A percentile compares a stretch with the other conserved stretches of the same genome.
Conservation (phyloP, 805 yeast species). For the Cyberlindnera galapagoensis region DNA sequence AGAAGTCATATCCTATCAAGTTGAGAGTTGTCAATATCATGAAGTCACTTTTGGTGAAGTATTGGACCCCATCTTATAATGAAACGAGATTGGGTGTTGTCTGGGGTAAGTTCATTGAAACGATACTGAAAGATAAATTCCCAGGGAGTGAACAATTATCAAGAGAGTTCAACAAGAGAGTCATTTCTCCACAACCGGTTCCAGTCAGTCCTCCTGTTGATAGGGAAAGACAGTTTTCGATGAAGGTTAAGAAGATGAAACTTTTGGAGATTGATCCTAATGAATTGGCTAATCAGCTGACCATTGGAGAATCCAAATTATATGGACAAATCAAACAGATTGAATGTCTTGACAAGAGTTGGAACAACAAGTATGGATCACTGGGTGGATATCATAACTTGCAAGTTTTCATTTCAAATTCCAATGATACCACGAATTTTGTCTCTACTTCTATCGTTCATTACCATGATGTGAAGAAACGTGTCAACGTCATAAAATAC, state of each 20-base stretch:
- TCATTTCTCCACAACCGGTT: no score
- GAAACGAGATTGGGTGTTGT: conserved; percentile 35
- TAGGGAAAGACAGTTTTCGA: conserved; percentile 6
- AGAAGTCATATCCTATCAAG: conserved; percentile 63
- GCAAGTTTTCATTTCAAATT: conserved; percentile 58
- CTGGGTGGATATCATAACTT: conserved; percentile 48
- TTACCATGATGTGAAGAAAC: conserved; percentile 52
- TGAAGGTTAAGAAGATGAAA: conserved; percentile 34
- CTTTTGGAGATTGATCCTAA: conserved; percentile 63
- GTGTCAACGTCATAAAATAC: conserved; percentile 64
- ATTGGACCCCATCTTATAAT: conserved; percentile 61
- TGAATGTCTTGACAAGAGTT: conserved; percentile 71
- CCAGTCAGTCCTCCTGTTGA: conserved; percentile 2
- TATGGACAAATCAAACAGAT: conserved; percentile 62
- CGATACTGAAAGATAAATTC: conserved; percentile 33
- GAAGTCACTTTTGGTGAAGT: conserved; percentile 57
- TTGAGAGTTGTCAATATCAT: conserved; percentile 59
- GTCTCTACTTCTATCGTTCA: conserved; percentile 70
- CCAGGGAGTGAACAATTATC: conserved; percentile 37
- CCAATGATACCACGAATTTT: conserved; percentile 78
- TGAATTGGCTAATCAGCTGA: conserved; percentile 79
- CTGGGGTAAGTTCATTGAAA: conserved; percentile 34
- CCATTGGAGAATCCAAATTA: conserved; percentile 65
- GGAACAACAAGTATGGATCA: conserved; percentile 63
- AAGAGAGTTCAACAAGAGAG: conserved; percentile 31